Evolutionary conservation across 768 basidiomycete species (phyloP).

Genomic region (Mycena capillaripes): DNA sequence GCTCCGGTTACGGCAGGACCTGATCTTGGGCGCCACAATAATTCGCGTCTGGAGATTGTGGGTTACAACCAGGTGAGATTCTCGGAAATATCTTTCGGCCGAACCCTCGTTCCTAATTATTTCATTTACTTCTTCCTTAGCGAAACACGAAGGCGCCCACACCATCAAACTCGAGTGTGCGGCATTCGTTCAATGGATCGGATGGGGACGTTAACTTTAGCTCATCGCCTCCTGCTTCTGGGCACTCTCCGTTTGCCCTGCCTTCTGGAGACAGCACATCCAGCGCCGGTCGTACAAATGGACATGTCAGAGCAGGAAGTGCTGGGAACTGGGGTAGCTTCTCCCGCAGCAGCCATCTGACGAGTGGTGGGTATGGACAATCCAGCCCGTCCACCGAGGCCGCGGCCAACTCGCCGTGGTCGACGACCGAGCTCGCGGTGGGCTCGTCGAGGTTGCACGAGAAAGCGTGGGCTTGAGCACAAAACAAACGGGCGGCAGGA

Average conservation of each 20-base stretch:
- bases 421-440: slow-evolving; percentile 64
- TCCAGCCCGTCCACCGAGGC: slow-evolving; percentile 72
- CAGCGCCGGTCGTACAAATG: slow-evolving; percentile 61
- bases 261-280: slow-evolving; percentile 59
- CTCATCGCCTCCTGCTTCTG: slow-evolving; percentile 66
- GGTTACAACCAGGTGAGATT: slow-evolving; percentile 74
- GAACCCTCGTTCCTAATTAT: neutral
- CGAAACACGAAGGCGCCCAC: slow-evolving; percentile 62
- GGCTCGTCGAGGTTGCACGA: slow-evolving; percentile 69
- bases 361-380: slow-evolving; percentile 63
- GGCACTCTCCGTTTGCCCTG: slow-evolving; percentile 58
- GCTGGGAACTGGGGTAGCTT: slow-evolving; percentile 85
- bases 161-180: slow-evolving; percentile 65
- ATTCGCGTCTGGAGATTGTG: slow-evolving; percentile 79
- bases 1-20: slow-evolving; percentile 89
- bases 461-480: slow-evolving; percentile 68
- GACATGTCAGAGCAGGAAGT: slow-evolving; percentile 84
- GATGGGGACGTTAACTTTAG: slow-evolving; percentile 74
- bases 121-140: slow-evolving; percentile 42
- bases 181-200: slow-evolving; percentile 84
- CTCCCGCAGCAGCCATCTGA: slow-evolving; percentile 66
- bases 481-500: slow-evolving; percentile 33
- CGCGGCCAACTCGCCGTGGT: slow-evolving; percentile 72
- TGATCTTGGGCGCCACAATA: slow-evolving; percentile 84
- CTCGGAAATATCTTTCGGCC: slow-evolving; percentile 3